phyloP scores from a whole-genome alignment of 2,329 filamentous ascomycete species.

The Penicillium corylophilum region DNA sequence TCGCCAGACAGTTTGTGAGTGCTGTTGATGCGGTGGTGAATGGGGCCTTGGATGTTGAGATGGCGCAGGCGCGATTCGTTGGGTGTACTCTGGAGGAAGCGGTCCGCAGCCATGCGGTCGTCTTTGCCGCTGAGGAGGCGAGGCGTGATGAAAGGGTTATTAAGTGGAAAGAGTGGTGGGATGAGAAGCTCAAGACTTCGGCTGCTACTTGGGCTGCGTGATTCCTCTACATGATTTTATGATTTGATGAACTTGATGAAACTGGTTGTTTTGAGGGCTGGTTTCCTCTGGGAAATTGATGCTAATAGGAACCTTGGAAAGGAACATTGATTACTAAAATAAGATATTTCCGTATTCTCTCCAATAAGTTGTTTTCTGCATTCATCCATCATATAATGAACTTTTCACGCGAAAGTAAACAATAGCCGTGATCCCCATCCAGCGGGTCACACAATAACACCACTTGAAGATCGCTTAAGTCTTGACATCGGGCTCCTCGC shows the following conservation, averaged over 20 bases:
- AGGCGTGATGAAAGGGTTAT: slow-evolving; percentile 68
- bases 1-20: slow-evolving; percentile 77
- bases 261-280: not conserved
- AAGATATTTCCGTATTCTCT: slow-evolving; percentile 9
- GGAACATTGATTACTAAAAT: slow-evolving; percentile 14
- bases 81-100: slow-evolving; percentile 84
- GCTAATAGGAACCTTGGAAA: not conserved
- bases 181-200: slow-evolving; percentile 45
- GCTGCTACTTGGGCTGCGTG: slow-evolving; percentile 6
- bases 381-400: slow-evolving; percentile 16
- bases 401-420: slow-evolving; percentile 11
- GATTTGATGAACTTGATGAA: too few species aligned
- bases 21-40: slow-evolving; percentile 80
- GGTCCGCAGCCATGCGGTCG: slow-evolving; percentile 84
- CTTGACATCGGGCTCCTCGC: slow-evolving; percentile 93
- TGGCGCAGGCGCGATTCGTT: slow-evolving; percentile 72
- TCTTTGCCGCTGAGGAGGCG: slow-evolving; percentile 92
- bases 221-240: not conserved
- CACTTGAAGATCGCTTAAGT: slow-evolving; percentile 57
- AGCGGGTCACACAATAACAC: slow-evolving; percentile 20
- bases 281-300: not conserved
- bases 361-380: slow-evolving; percentile 12
- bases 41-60: slow-evolving; percentile 61
- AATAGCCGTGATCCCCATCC: slow-evolving; percentile 24
- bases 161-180: slow-evolving; percentile 77